Conservation (phyloP, 2,329 filamentous ascomycete genomes). For the Tolypocladium sp. region DNA sequence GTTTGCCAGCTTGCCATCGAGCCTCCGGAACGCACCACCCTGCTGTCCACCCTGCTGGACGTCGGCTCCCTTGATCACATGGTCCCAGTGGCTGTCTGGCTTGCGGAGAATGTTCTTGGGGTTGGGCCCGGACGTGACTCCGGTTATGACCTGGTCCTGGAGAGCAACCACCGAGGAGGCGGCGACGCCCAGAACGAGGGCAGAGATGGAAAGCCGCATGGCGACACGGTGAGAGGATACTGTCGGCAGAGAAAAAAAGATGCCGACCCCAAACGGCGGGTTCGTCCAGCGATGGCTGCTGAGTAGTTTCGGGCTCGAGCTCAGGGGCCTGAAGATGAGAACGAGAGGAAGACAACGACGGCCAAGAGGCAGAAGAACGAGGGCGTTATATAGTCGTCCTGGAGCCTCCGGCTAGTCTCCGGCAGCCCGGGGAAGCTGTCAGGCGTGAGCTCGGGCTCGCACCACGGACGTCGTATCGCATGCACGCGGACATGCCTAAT, state of each 20-base stretch:
- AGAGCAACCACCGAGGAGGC: not conserved
- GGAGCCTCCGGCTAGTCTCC: not conserved
- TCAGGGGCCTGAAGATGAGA: not conserved
- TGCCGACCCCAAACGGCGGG: not conserved
- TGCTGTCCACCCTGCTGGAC: not conserved
- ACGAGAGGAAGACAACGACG: not conserved
- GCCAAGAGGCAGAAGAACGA: not conserved
- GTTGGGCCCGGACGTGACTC: not conserved
- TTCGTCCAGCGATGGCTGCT: not conserved
- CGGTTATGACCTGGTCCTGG: not conserved
- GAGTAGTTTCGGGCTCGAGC: not conserved
- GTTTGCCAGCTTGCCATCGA: conserved; percentile 72
- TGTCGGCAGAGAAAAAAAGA: not conserved
- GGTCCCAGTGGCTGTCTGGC: conserved; percentile 1
- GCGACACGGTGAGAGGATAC: not conserved
- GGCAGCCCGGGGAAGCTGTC: not conserved
- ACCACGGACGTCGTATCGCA: not conserved
- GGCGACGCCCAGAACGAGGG: not conserved
- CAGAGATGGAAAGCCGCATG: not conserved
- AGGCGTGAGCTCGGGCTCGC: not conserved
- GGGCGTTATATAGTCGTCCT: not conserved
- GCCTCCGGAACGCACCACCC: conserved; percentile 36
- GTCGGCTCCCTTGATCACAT: not conserved
- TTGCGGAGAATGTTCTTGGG: not conserved
- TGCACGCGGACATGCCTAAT: not conserved